Percentiles rank a stretch among this genome's conserved stretches.
Evolutionary conservation across 2,329 filamentous ascomycete genomes (phyloP).

Genomic region (Pseudogymnoascus sp.): DNA sequence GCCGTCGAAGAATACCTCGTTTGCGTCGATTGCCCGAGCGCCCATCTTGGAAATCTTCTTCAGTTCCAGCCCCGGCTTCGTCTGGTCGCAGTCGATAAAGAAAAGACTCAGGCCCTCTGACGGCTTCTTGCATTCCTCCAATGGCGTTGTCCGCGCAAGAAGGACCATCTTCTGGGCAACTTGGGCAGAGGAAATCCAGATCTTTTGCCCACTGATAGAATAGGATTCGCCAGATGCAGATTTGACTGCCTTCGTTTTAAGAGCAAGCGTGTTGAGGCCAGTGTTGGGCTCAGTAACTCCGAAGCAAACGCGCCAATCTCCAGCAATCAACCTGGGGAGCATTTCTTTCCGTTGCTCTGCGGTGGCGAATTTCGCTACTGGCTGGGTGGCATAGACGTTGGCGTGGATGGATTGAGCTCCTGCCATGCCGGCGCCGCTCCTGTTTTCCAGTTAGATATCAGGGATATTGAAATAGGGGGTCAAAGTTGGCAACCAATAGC

Average conservation of each 20-base stretch:
- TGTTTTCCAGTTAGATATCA: conserved; percentile 15
- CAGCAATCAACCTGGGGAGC: conserved; percentile 63
- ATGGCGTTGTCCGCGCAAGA: conserved; percentile 64
- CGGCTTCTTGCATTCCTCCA: conserved; percentile 58
- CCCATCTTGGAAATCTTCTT: conserved; percentile 80
- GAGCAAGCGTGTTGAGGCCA: conserved; percentile 66
- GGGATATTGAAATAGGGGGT: background rate
- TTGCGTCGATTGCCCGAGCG: conserved; percentile 71
- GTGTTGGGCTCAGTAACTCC: conserved; percentile 80
- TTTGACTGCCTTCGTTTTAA: conserved; percentile 56
- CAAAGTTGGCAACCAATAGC: background rate
- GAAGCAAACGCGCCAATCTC: conserved; percentile 67
- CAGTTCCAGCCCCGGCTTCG: conserved; percentile 47
- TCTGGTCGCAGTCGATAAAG: conserved; percentile 65
- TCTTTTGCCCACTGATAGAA: conserved; percentile 68
- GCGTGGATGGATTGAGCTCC: conserved; percentile 55
- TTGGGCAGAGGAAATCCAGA: conserved; percentile 83
- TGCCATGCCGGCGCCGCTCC: conserved; percentile 68
- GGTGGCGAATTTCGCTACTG: conserved; percentile 64
- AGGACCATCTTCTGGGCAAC: conserved; percentile 78
- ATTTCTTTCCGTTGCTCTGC: conserved; percentile 53
- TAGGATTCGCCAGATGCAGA: conserved; percentile 49
- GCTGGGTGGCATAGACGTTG: conserved; percentile 69
- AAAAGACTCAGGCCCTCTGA: conserved; percentile 74
- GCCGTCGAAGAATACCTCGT: conserved; percentile 81